Conservation (phyloP, 192 early-diverging fungal species). For the Rhizophagus sp. region DNA sequence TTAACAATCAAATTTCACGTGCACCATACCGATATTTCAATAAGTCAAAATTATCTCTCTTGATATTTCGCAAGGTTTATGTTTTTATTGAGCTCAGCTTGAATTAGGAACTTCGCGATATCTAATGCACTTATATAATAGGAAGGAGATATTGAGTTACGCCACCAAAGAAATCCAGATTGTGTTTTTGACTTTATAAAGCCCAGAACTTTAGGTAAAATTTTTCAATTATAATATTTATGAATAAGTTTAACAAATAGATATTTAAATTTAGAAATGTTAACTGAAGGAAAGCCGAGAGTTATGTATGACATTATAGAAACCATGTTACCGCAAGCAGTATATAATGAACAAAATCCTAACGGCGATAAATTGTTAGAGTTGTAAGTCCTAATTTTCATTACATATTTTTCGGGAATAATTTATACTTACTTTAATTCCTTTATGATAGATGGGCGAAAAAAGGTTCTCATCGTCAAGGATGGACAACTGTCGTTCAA, state of each 20-base stretch:
- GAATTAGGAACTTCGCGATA: background rate
- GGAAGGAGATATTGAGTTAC: constrained; percentile 85
- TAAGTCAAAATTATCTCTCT: constrained; percentile 82
- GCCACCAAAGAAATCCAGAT: constrained; percentile 93
- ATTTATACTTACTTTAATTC: background rate
- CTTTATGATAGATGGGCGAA: constrained; percentile 49
- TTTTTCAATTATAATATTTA: background rate
- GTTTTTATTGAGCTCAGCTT: too few species aligned
- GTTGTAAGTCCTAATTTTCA: constrained; percentile 58
- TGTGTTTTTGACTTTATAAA: constrained; percentile 95
- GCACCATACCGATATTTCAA: constrained; percentile 75
- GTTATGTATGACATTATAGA: constrained; percentile 89
- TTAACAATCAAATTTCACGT: constrained; percentile 79
- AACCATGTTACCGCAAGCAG: constrained; percentile 81
- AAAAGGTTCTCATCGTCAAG: constrained; percentile 40
- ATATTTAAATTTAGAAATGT: constrained; percentile 33
- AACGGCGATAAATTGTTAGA: constrained; percentile 73
- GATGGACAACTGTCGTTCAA: constrained; percentile 60
- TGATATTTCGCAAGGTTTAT: constrained; percentile 84
- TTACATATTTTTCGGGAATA: background rate
- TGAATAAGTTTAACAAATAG: background rate
- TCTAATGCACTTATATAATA: constrained; percentile 19
- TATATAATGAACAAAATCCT: constrained; percentile 61
- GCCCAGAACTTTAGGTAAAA: constrained; percentile 48
- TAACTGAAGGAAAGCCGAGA: constrained; percentile 76